Conservation (phyloP, 2,329 filamentous ascomycete species). For the Cryphonectria carpinicola region DNA sequence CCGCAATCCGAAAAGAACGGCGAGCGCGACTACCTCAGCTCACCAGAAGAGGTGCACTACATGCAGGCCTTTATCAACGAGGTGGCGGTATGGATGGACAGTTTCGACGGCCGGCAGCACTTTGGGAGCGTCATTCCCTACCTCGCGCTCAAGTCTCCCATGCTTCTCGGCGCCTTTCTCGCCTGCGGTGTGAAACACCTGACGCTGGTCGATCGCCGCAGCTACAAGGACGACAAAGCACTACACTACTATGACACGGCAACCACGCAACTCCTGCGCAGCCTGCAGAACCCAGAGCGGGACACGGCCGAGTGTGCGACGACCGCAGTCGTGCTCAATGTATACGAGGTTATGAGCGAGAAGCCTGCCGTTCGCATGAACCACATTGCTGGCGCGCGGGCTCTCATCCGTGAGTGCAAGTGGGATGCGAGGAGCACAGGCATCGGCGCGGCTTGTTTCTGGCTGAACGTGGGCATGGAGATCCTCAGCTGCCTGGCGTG, state of each 20-base stretch:
- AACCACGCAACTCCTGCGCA: slow-evolving; percentile 75
- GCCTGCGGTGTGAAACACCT: slow-evolving; percentile 87
- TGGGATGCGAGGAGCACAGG: slow-evolving; percentile 83
- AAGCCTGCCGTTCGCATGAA: slow-evolving; percentile 80
- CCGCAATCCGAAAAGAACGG: slow-evolving; percentile 46
- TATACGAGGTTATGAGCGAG: slow-evolving; percentile 92
- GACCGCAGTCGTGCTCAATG: slow-evolving; percentile 84
- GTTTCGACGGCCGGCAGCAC: slow-evolving; percentile 81
- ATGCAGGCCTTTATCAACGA: slow-evolving; percentile 93
- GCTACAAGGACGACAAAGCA: slow-evolving; percentile 76
- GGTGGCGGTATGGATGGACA: slow-evolving; percentile 93
- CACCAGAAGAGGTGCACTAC: slow-evolving; percentile 79
- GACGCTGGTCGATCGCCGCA: slow-evolving; percentile 67
- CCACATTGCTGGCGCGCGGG: slow-evolving; percentile 82
- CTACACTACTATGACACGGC: slow-evolving; percentile 84
- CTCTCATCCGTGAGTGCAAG: slow-evolving; percentile 84
- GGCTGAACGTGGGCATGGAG: slow-evolving; percentile 91
- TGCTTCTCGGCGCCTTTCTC: slow-evolving; percentile 86
- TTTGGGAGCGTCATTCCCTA: slow-evolving; percentile 86
- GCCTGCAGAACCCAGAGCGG: slow-evolving; percentile 81
- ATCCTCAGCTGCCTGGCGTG: slow-evolving; percentile 85
- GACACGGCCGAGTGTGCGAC: slow-evolving; percentile 85
- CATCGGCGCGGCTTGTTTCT: slow-evolving; percentile 87
- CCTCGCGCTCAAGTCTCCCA: slow-evolving; percentile 78
- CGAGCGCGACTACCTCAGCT: slow-evolving; percentile 67